Evolutionary conservation across 345 rosid species (phyloP).

Genomic region (Populus nigra): DNA sequence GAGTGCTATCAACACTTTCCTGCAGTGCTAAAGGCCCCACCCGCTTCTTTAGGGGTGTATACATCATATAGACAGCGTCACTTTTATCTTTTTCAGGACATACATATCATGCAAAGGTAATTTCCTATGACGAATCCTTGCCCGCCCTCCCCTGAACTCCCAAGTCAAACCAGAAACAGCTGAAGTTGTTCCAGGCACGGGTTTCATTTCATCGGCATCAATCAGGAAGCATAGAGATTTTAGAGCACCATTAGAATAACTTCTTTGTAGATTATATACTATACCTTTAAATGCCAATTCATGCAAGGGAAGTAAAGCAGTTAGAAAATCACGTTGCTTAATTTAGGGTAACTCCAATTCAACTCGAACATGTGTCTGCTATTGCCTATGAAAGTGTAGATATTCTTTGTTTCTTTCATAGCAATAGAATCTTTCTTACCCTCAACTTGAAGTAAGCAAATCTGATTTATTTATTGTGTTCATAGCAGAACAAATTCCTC

Average conservation of each 20-base stretch:
- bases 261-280: background rate
- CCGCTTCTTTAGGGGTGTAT: background rate
- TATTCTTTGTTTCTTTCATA: background rate
- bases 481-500: background rate
- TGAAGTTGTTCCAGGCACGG: background rate
- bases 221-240: background rate
- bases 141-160: background rate
- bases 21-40: background rate
- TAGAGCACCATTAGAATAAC: background rate
- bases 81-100: background rate
- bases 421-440: background rate
- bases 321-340: background rate
- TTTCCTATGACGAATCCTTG: background rate
- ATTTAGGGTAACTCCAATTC: background rate
- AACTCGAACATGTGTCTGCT: background rate
- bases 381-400: background rate
- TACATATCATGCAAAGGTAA: background rate
- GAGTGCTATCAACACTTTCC: background rate
- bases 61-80: background rate
- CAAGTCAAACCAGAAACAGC: background rate
- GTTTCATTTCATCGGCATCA: background rate
- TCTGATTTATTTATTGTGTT: background rate
- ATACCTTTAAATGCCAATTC: background rate
- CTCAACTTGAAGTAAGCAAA: background rate
- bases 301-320: background rate